A percentile compares a stretch with the other conserved stretches of the same genome.
Conservation (phyloP, 257 asterid genomes). For the Echites panduratus region DNA sequence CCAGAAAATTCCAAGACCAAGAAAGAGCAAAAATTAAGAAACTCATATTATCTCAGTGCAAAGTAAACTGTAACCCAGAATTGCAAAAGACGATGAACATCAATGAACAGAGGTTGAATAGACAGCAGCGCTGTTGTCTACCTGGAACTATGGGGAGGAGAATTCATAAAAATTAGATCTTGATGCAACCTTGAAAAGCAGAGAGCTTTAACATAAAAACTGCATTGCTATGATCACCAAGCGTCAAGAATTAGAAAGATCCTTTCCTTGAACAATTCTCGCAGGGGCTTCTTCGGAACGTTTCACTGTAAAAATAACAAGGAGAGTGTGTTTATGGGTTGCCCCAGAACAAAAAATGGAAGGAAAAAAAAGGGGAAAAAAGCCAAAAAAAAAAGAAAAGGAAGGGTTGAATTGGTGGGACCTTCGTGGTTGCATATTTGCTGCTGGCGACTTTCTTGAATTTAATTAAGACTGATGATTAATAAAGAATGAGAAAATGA, state of each 20-base stretch:
- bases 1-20: not conserved
- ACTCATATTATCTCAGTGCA: not conserved
- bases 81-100: slow-evolving; percentile 1
- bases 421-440: slow-evolving; percentile 55
- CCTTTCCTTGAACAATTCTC: slow-evolving; percentile 24
- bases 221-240: slow-evolving; percentile 30
- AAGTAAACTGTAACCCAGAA: not conserved
- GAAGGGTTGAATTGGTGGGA: slow-evolving; percentile 42
- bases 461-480: slow-evolving; percentile 23
- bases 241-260: slow-evolving; percentile 21
- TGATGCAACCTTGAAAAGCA: slow-evolving; percentile 21
- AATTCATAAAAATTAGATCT: slow-evolving; percentile 46
- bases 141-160: slow-evolving; percentile 32
- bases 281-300: slow-evolving; percentile 40
- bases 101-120: slow-evolving; percentile 9
- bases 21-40: not conserved
- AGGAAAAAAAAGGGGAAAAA: slow-evolving; percentile 18
- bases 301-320: slow-evolving; percentile 35
- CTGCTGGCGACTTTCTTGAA: slow-evolving; percentile 38
- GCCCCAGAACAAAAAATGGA: slow-evolving; percentile 17
- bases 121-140: slow-evolving; percentile 22
- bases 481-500: slow-evolving; percentile 6
- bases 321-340: slow-evolving; percentile 14
- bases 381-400: slow-evolving; percentile 6
- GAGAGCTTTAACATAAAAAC: slow-evolving; percentile 27